Evolutionary conservation across 768 basidiomycete species (phyloP).

Genomic region (Xanthoconium stramineum): DNA sequence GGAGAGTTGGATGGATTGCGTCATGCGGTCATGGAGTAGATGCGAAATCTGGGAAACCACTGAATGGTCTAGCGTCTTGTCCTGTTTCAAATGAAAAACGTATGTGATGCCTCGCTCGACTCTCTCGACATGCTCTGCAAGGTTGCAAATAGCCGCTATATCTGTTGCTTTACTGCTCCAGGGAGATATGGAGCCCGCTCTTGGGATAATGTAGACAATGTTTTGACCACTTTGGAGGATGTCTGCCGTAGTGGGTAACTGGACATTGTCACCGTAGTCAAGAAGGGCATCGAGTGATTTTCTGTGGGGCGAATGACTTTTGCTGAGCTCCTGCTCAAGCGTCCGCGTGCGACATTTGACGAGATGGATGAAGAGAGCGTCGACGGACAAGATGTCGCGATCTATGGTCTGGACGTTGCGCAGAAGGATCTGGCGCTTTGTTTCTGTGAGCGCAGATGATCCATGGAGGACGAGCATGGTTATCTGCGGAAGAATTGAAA

Average conservation of each 20-base stretch:
- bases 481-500: constrained; percentile 6
- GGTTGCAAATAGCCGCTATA: constrained; percentile 84
- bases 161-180: constrained; percentile 99
- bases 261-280: constrained; percentile 78
- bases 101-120: constrained; percentile 84
- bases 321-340: constrained; percentile 46
- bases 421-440: constrained; percentile 69
- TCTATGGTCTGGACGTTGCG: constrained; percentile 50
- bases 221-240: constrained; percentile 35
- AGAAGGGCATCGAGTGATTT: constrained; percentile 67
- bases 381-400: constrained; percentile 61
- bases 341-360: constrained; percentile 56
- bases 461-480: constrained; percentile 81
- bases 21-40: constrained; percentile 95
- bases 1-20: constrained; percentile 65
- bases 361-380: constrained; percentile 85
- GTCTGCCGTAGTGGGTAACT: constrained; percentile 42
- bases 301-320: constrained; percentile 42
- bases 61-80: constrained; percentile 38
- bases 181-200: constrained; percentile 90
- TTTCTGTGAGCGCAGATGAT: constrained; percentile 67
- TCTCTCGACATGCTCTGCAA: constrained; percentile 67
- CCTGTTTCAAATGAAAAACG: constrained; percentile 49
- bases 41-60: constrained; percentile 57
- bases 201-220: constrained; percentile 72